phyloP scores from a whole-genome alignment of 257 asterid species.

The Handroanthus guayacan region DNA sequence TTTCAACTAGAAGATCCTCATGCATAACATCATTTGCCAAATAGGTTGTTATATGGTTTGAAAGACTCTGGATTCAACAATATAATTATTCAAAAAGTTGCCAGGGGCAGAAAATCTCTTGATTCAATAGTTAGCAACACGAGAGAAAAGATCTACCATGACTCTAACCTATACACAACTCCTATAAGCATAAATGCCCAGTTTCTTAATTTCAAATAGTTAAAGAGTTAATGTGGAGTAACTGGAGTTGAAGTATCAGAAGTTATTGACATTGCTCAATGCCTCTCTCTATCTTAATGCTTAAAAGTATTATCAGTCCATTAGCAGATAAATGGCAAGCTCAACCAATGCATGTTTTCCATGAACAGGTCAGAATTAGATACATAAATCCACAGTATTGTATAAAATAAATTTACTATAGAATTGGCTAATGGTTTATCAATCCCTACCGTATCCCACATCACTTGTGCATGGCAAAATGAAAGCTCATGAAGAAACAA shows the following conservation, averaged over 20 bases:
- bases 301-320: neutral
- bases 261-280: neutral
- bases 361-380: neutral
- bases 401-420: neutral
- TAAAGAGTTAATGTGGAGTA: neutral
- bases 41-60: neutral
- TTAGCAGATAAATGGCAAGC: neutral
- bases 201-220: neutral
- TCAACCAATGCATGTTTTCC: neutral
- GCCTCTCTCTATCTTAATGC: neutral
- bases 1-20: neutral
- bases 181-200: neutral
- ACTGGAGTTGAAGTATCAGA: neutral
- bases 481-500: neutral
- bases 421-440: neutral
- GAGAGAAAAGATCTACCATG: neutral
- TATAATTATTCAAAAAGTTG: neutral
- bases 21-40: neutral
- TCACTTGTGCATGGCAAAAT: neutral
- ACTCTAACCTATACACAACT: neutral
- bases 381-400: neutral
- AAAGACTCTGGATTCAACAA: neutral
- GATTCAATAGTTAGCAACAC: neutral
- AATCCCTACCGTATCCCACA: neutral
- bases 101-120: neutral